A percentile compares a stretch with the other conserved stretches of the same genome.
Conservation (phyloP, 2,329 filamentous ascomycete species). For the Epichloe bromicola region DNA sequence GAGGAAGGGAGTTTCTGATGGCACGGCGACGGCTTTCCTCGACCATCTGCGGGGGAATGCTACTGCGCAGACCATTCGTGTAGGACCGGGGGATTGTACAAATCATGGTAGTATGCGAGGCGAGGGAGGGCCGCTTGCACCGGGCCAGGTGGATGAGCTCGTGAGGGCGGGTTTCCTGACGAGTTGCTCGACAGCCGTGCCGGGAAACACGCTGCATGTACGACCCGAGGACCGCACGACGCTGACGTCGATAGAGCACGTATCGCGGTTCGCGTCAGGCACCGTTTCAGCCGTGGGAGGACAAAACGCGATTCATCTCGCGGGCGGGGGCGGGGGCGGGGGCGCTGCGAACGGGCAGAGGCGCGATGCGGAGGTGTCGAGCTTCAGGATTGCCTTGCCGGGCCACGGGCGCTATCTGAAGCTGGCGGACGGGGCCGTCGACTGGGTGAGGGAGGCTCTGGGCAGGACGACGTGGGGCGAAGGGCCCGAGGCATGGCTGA, state of each 20-base stretch:
- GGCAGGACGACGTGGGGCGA: slow-evolving; percentile 48
- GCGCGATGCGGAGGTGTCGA: slow-evolving; percentile 16
- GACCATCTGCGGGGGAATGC: slow-evolving; percentile 37
- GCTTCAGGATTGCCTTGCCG: slow-evolving; percentile 48
- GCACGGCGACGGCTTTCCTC: slow-evolving; percentile 37
- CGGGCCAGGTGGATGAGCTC: slow-evolving; percentile 40
- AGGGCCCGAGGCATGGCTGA: slow-evolving; percentile 46
- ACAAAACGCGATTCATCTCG: slow-evolving; percentile 47
- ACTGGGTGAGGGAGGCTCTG: slow-evolving; percentile 47
- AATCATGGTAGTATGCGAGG: background rate
- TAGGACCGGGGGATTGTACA: background rate
- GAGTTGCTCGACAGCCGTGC: slow-evolving; percentile 18
- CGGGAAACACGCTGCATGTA: slow-evolving; percentile 26
- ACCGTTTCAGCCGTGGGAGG: slow-evolving; percentile 58
- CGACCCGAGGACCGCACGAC: slow-evolving; percentile 42
- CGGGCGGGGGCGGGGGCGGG: slow-evolving; percentile 43
- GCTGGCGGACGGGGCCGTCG: slow-evolving; percentile 46
- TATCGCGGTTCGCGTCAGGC: slow-evolving; percentile 54
- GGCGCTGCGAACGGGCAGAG: slow-evolving; percentile 23
- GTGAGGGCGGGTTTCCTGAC: slow-evolving; percentile 58
- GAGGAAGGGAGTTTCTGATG: slow-evolving; percentile 22
- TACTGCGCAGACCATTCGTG: slow-evolving; percentile 20
- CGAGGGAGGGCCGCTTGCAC: slow-evolving; percentile 20
- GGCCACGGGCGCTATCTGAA: slow-evolving; percentile 55
- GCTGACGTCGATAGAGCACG: slow-evolving; percentile 46